Evolutionary conservation across 345 rosid genomes (phyloP).

Genomic region (Brassica rapa): DNA sequence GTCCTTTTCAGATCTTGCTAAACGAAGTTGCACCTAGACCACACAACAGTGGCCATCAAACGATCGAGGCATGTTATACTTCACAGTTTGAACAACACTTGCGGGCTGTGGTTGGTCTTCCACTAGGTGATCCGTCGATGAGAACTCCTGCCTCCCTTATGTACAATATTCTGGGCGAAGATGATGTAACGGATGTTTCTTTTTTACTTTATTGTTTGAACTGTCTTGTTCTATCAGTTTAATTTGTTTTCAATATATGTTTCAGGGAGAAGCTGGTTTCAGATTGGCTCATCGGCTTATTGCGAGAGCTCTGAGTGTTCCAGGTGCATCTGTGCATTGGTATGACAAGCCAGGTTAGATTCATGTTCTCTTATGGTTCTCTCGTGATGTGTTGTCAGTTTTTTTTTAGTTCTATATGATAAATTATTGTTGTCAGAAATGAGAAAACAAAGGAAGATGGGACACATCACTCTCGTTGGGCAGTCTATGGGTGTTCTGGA

Average conservation of each 20-base stretch:
- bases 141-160: constrained; percentile 85
- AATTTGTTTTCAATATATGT: background rate
- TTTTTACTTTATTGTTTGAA: background rate
- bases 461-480: constrained; percentile 87
- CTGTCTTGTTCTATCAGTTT: constrained; percentile 10
- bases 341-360: constrained; percentile 91
- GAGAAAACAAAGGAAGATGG: constrained; percentile 69
- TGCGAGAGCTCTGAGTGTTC: constrained; percentile 63
- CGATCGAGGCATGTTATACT: constrained; percentile 92
- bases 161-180: constrained; percentile 94
- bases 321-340: constrained; percentile 92
- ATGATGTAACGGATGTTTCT: constrained; percentile 51
- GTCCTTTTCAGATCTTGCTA: constrained; percentile 55
- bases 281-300: constrained; percentile 61
- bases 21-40: constrained; percentile 99
- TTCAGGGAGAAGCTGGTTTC: constrained; percentile 44
- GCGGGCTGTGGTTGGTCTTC: constrained; percentile 89
- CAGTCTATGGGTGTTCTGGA: constrained; percentile 67
- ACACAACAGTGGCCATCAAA: constrained; percentile 98
- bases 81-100: constrained; percentile 94
- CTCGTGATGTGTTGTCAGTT: background rate
- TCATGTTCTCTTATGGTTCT: background rate
- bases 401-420: background rate
- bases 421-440: background rate
- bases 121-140: constrained; percentile 98